A percentile compares a stretch with the other conserved stretches of the same genome.
Conservation (phyloP, 1,284 basidiomycete genomes). For the Ganoderma lucidum region DNA sequence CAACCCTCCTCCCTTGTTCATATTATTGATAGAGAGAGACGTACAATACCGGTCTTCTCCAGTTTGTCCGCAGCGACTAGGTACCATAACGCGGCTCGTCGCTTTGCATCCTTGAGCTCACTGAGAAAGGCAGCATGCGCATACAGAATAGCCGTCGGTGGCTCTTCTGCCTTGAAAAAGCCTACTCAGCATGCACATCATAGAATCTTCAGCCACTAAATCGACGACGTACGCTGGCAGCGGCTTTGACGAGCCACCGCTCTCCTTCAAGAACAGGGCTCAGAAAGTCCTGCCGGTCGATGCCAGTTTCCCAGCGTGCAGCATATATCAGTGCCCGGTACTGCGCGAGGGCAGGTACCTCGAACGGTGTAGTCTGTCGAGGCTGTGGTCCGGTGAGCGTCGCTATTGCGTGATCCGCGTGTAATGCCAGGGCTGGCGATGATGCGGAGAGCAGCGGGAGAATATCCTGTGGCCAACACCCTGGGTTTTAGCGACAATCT, state of each 20-base stretch:
- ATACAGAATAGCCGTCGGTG: conserved; percentile 75
- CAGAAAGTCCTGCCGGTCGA: conserved; percentile 64
- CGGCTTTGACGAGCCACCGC: conserved; percentile 83
- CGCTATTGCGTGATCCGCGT: conserved; percentile 67
- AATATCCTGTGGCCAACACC: conserved; percentile 60
- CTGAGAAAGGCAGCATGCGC: conserved; percentile 80
- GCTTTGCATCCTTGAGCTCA: conserved; percentile 57
- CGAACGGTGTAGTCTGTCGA: conserved; percentile 48
- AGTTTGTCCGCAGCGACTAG: conserved; percentile 73
- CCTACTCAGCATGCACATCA: conserved; percentile 31
- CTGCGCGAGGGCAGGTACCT: conserved; percentile 67
- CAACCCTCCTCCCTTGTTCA: background rate
- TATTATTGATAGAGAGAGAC: conserved; percentile 38
- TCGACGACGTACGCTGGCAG: conserved; percentile 67
- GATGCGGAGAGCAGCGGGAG: conserved; percentile 75
- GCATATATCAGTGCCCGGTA: conserved; percentile 69
- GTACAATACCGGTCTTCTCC: conserved; percentile 82
- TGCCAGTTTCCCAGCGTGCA: conserved; percentile 77
- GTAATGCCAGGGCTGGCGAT: conserved; percentile 62
- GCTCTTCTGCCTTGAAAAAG: conserved; percentile 74
- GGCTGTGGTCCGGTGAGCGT: conserved; percentile 31
- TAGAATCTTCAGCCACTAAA: background rate
- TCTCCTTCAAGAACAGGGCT: conserved; percentile 71
- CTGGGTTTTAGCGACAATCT: background rate
- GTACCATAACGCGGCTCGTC: conserved; percentile 81